Percentiles rank a stretch among this genome's conserved stretches.
Evolutionary conservation across 2,329 filamentous ascomycete genomes (phyloP).

Genomic region (Botrytis aclada): DNA sequence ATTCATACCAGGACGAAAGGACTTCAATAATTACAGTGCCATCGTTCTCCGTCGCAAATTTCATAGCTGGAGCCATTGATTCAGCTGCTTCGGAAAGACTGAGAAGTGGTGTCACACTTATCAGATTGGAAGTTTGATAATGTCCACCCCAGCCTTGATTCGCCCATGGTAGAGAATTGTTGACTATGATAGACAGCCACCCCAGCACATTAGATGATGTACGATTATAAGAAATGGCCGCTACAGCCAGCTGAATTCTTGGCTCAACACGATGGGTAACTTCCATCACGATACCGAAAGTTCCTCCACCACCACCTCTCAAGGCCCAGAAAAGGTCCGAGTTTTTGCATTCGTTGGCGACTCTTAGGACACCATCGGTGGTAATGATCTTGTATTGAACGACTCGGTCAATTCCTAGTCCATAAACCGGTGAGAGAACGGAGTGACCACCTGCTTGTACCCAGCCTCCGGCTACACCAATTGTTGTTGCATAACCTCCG

Average conservation of each 20-base stretch:
- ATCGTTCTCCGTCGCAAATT: constrained; percentile 20
- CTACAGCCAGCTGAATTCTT: constrained; percentile 19
- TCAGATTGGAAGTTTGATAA: constrained; percentile 19
- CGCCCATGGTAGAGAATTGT: constrained; percentile 25
- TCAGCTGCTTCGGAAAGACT: constrained; percentile 20
- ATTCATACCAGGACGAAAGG: constrained; percentile 23
- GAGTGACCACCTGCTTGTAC: constrained; percentile 53
- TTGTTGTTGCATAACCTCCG: constrained; percentile 38
- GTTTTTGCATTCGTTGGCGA: constrained; percentile 43
- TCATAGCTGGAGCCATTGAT: constrained; percentile 21
- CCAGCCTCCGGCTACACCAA: constrained; percentile 51
- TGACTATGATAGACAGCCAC: constrained; percentile 22
- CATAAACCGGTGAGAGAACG: constrained; percentile 48
- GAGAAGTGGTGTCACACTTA: constrained; percentile 25
- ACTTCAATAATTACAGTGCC: constrained; percentile 20
- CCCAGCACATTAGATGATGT: constrained; percentile 13
- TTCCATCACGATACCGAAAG: constrained; percentile 44
- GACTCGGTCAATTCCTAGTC: constrained; percentile 51
- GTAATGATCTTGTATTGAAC: constrained; percentile 49
- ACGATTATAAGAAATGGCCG: constrained; percentile 22
- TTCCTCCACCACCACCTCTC: constrained; percentile 46
- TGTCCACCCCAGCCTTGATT: constrained; percentile 28
- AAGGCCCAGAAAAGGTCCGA: constrained; percentile 51
- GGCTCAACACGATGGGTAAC: constrained; percentile 25
- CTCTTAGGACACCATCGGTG: constrained; percentile 45